phyloP scores from a whole-genome alignment of 768 basidiomycete species.

The Tricholoma bakamatsutake region DNA sequence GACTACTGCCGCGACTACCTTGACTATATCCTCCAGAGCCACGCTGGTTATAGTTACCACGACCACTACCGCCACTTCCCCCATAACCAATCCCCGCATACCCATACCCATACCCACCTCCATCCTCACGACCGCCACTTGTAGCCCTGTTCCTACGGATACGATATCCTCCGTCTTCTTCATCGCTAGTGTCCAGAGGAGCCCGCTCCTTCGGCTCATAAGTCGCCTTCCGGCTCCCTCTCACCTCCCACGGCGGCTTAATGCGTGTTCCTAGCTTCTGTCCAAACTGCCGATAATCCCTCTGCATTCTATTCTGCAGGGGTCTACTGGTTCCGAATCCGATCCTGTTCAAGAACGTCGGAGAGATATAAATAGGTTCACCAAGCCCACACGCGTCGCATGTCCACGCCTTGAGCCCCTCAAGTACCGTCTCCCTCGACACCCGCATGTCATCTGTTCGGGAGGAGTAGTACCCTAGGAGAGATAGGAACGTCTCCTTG shows the following conservation, averaged over 20 bases:
- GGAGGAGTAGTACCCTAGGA: constrained; percentile 68
- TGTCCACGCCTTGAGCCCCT: constrained; percentile 60
- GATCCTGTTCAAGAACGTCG: constrained; percentile 33
- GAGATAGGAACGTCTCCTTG: constrained; percentile 54
- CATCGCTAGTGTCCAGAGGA: no score
- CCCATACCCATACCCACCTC: not conserved
- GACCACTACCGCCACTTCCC: not conserved
- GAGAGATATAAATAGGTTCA: constrained; percentile 45
- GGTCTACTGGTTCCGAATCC: not conserved
- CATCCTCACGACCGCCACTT: not conserved
- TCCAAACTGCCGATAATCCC: not conserved
- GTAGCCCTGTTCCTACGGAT: not conserved
- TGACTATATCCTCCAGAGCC: not conserved
- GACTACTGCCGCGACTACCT: not conserved
- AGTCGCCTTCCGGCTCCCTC: not conserved
- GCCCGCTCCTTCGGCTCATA: no score
- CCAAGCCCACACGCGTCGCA: constrained; percentile 47
- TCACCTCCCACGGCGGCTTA: not conserved
- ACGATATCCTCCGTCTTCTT: not conserved
- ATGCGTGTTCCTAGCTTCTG: not conserved
- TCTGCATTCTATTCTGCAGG: not conserved
- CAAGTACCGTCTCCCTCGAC: constrained; percentile 36
- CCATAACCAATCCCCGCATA: not conserved
- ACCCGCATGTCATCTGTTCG: constrained; percentile 44
- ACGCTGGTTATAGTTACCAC: not conserved